Conservation (phyloP, 805 yeast genomes). For the Cyberlindnera suaveolens region DNA sequence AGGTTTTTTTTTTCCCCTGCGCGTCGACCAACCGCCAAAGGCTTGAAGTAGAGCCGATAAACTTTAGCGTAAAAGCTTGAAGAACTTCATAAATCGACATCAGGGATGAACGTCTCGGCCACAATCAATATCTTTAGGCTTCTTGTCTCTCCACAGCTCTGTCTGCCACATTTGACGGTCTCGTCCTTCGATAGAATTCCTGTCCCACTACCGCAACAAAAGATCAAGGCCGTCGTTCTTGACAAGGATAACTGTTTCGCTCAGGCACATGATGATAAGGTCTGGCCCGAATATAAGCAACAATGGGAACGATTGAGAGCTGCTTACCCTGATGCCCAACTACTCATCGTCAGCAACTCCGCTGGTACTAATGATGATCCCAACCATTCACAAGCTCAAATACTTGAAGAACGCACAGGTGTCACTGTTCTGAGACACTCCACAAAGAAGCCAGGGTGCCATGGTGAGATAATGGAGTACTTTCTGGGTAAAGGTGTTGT, state of each 20-base stretch:
- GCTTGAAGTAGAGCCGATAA: too few relatives aligned
- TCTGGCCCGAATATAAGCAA: slow-evolving; percentile 65
- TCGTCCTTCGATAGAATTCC: slow-evolving; percentile 55
- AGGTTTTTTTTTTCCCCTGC: too few relatives aligned
- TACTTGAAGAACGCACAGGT: slow-evolving; percentile 59
- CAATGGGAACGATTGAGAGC: slow-evolving; percentile 50
- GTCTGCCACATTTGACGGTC: slow-evolving; percentile 57
- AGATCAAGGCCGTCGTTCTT: slow-evolving; percentile 70
- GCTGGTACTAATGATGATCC: slow-evolving; percentile 85
- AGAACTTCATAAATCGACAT: background rate
- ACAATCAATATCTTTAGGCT: slow-evolving; percentile 62
- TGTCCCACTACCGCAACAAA: slow-evolving; percentile 38
- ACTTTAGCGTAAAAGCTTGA: too few relatives aligned
- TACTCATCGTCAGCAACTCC: slow-evolving; percentile 82
- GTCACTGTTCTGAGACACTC: slow-evolving; percentile 64
- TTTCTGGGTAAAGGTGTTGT: slow-evolving; percentile 42
- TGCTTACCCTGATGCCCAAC: slow-evolving; percentile 54
- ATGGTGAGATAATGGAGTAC: slow-evolving; percentile 56
- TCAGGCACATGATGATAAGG: slow-evolving; percentile 66
- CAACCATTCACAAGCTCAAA: slow-evolving; percentile 50
- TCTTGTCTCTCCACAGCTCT: slow-evolving; percentile 55
- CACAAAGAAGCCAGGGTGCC: slow-evolving; percentile 80
- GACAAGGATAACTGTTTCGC: slow-evolving; percentile 98
- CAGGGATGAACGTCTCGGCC: slow-evolving; percentile 62
- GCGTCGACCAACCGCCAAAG: too few relatives aligned